Evolutionary conservation across 495 filamentous ascomycete genomes (phyloP).

Genomic region (Talaromyces proteolyticus): DNA sequence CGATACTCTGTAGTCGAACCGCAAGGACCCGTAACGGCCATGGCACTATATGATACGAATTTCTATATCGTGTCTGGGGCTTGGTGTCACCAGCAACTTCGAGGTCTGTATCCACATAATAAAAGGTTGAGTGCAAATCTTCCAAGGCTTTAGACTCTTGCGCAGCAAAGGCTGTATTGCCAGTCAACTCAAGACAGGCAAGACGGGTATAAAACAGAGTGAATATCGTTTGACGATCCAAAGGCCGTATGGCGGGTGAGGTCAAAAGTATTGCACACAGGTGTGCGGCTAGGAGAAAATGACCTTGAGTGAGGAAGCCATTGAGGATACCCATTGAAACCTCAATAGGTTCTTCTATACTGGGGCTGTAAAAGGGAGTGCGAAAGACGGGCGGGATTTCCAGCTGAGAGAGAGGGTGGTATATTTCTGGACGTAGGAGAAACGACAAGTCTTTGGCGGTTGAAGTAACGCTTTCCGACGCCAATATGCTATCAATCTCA

Average conservation of each 20-base stretch:
- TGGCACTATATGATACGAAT: conserved; percentile 58
- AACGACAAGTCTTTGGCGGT: conserved; percentile 68
- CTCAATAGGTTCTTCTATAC: conserved; percentile 29
- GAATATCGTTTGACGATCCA: conserved; percentile 62
- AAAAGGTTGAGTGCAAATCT: conserved; percentile 66
- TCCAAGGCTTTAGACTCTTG: conserved; percentile 81
- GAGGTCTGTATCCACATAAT: conserved; percentile 46
- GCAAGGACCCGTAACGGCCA: conserved; percentile 82
- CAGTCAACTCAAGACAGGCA: conserved; percentile 70
- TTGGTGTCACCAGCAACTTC: conserved; percentile 19
- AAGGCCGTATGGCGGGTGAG: conserved; percentile 39
- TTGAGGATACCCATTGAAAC: conserved; percentile 42
- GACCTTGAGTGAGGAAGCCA: conserved; percentile 66
- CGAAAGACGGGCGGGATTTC: conserved; percentile 61
- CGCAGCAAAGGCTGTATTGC: conserved; percentile 66
- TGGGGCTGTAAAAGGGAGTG: conserved; percentile 31
- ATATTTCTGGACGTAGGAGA: conserved; percentile 72
- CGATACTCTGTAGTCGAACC: conserved; percentile 77
- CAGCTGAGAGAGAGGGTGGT: conserved; percentile 67
- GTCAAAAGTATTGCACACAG: conserved; percentile 34
- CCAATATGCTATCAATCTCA: conserved; percentile 11
- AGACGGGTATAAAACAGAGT: conserved; percentile 75
- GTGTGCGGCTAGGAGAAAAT: conserved; percentile 54
- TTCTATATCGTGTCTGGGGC: conserved; percentile 24
- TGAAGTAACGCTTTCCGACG: conserved; percentile 27